Percentiles rank a stretch among this genome's conserved stretches.
Evolutionary conservation across 1,284 basidiomycete species (phyloP).

Genomic region (Rhodofomes roseus): DNA sequence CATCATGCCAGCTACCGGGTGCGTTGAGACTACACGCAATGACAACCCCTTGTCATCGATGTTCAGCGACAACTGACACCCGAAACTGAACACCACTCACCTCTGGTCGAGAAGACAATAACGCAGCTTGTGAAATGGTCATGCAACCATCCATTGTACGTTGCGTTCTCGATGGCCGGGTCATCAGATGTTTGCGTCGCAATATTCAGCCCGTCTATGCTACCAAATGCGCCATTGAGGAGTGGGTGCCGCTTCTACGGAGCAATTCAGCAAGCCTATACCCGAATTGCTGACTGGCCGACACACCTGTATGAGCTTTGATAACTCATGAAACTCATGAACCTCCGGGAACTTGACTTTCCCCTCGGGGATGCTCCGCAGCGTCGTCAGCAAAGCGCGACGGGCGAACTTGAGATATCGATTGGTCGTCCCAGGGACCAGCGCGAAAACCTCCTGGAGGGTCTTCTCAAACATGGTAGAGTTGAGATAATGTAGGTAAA

Average conservation of each 20-base stretch:
- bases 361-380: conserved; percentile 32
- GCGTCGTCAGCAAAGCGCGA: conserved; percentile 28
- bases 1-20: conserved; percentile 48
- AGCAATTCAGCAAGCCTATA: not conserved
- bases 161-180: conserved; percentile 42
- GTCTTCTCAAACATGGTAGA: conserved; percentile 37
- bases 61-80: not conserved
- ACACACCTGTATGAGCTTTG: no score
- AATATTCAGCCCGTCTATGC: conserved; percentile 28
- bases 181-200: conserved; percentile 24
- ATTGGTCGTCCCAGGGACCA: conserved; percentile 23
- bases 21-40: conserved; percentile 35
- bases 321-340: no score
- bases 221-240: conserved; percentile 38
- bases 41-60: conserved; percentile 20
- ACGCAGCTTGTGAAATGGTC: conserved; percentile 35
- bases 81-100: conserved; percentile 16
- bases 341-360: conserved; percentile 30
- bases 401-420: conserved; percentile 36
- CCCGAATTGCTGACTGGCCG: conserved; percentile 19
- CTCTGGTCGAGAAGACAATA: conserved; percentile 28
- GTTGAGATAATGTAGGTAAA: conserved; percentile 40
- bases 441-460: conserved; percentile 36
- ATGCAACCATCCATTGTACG: conserved; percentile 45
- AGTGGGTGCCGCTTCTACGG: conserved; percentile 28